These are phyloP conservation scores for Scalesia atractyloides DNA, from an alignment of 129 eudicot genomes.

Conservation along the genomic window DNA sequence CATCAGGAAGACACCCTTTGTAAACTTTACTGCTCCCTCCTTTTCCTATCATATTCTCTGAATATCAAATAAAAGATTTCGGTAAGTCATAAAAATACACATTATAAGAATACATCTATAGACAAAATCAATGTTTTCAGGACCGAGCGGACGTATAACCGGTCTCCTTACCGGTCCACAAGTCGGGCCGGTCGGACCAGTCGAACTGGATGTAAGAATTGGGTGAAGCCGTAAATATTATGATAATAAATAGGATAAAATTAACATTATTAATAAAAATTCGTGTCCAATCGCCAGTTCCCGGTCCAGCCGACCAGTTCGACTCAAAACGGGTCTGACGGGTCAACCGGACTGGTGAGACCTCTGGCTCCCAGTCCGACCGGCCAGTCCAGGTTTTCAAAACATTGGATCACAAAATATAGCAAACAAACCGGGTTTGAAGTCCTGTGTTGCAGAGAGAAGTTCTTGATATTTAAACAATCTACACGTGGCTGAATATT, in stretches of 20 bases:
- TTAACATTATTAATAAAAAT: too few relatives aligned
- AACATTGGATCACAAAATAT: neutral
- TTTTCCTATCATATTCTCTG: constrained; percentile 89
- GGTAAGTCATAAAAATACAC: constrained; percentile 14
- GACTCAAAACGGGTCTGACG: too few relatives aligned
- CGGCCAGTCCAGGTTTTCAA: too few relatives aligned
- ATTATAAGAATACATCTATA: neutral
- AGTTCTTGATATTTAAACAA: constrained; percentile 66
- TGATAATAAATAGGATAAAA: too few relatives aligned
- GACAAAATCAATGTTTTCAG: neutral
- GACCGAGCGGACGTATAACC: neutral
- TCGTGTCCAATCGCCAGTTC: too few relatives aligned
- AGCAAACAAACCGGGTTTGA: constrained; percentile 53
- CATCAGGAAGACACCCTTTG: constrained; percentile 77
- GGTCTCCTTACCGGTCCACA: too few relatives aligned
- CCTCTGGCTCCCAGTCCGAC: too few relatives aligned
- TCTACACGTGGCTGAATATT: constrained; percentile 65
- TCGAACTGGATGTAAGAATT: too few relatives aligned
- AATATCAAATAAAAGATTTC: neutral
- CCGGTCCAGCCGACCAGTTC: too few relatives aligned
- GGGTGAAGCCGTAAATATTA: too few relatives aligned
- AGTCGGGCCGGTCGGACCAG: too few relatives aligned
- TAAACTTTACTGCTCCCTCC: constrained; percentile 92
- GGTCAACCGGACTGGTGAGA: too few relatives aligned
- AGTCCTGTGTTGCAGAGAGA: constrained; percentile 54